Evolutionary conservation across 2,329 filamentous ascomycete species (phyloP), one percentile per base, ranked within the genome.

Genomic region (Trichophyton verrucosum): DNA sequence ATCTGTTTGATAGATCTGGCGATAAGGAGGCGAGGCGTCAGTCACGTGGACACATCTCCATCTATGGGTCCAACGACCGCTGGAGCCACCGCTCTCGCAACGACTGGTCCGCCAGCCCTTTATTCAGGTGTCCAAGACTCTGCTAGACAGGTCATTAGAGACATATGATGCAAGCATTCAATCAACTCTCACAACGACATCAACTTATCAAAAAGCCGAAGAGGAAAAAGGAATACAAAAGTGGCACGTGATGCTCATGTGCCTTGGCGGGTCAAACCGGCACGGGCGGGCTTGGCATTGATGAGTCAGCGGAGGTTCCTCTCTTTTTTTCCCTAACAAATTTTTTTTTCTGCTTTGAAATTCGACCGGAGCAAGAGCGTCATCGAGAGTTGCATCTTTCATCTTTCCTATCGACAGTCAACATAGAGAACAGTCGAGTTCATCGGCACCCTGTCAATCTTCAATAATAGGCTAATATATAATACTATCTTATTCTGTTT

Each of bases 261-360:
- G 49, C 27, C 49, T 53, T 53, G 49, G 49, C 49, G 49, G 49
- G 49, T 53, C 49, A 53, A 53, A 53, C 49, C 49, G 49, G 49
- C 22, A 53, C 24, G 24, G 11, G 2, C 9, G 22, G 49, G 20
- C 49, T 53, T 53, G 49, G 49, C 49, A 8, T 33, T 17, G 49
- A 27, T 53, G 49, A 53, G 9, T 53, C 27, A 53, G 49, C 49
- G 1, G 27, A n/a, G 1, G 24, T 8, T 8, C 20, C 7, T n/a
- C 15, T 30, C 9, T 53, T 33, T 53, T 53, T 27, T 53, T 30
- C 30, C n/a, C 2, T 11, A 13, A 22, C 47, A n/a, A n/a, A 8
- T 33, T 33, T 17, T 30, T 27, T 20, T 51, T 51, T 51, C 27
- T 51, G 49, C 49, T 53, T 53, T 24, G 44, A 47, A 44, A 47